phyloP scores from a whole-genome alignment of 805 yeast species.

The Priceomyces haplophilus region DNA sequence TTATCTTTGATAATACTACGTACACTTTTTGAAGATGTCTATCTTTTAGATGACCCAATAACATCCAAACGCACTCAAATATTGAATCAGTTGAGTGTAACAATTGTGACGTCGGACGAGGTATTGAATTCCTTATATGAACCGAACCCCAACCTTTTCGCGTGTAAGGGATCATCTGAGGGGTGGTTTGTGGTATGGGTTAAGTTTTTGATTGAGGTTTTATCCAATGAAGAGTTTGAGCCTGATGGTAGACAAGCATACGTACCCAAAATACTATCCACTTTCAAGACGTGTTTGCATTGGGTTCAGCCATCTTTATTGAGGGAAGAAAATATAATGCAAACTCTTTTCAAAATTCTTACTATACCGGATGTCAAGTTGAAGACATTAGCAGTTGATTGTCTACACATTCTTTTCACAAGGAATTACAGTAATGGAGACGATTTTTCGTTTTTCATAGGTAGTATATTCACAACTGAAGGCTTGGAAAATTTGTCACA shows the following conservation, averaged over 20 bases:
- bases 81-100: conserved; percentile 78
- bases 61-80: conserved; percentile 78
- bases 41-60: conserved; percentile 85
- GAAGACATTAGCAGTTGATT: conserved; percentile 82
- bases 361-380: conserved; percentile 60
- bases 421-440: conserved; percentile 61
- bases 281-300: conserved; percentile 83
- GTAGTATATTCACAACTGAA: conserved; percentile 67
- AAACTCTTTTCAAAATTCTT: conserved; percentile 58
- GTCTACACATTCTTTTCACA: conserved; percentile 84
- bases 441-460: conserved; percentile 77
- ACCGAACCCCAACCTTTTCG: conserved; percentile 56
- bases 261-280: conserved; percentile 68
- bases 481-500: conserved; percentile 69
- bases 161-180: conserved; percentile 63
- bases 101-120: conserved; percentile 70
- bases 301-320: conserved; percentile 86
- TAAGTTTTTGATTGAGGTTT: conserved; percentile 31
- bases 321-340: conserved; percentile 61
- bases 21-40: conserved; percentile 89
- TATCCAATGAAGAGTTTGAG: conserved; percentile 27
- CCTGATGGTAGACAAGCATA: conserved; percentile 37
- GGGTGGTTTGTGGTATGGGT: conserved; percentile 90
- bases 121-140: conserved; percentile 64
- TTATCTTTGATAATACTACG: conserved; percentile 73